Base-by-base conservation (phyloP, 169 alveolate genomes). In the Plasmodium vivax region DNA sequence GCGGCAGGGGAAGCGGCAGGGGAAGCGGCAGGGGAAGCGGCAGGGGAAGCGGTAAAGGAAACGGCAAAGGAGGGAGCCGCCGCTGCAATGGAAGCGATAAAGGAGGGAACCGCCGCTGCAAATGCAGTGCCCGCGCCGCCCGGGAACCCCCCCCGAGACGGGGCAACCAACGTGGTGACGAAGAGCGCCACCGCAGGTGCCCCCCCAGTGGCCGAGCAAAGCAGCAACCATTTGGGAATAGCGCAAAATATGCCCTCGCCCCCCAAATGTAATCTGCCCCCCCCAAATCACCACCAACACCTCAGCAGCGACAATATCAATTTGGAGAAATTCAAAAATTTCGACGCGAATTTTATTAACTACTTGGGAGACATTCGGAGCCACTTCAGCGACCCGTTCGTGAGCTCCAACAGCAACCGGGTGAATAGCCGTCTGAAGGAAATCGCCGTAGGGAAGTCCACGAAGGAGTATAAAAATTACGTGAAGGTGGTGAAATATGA, bases 381-480 rank as follows among this genome's bases (percentile, higher is more conserved):
- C 93, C 45, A 95, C 75, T 54, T 81, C 47, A 51, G 34, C 38
- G 93, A 85, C 1, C 41, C 85, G 5, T 56, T 85, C 34, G 36
- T 56, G 19, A 75, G 30, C n/a, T 83, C 36, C 19, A 85, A 85
- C 54, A 85, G 74, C 41, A 85, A 79, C 23, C 93, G 97, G 71
- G 85, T 96, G 6, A 92, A 92, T 82, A 94, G 97, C 58, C 74
- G 97, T 3, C 94, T 96, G 14, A 96, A 96, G 74, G 97, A 96
- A 87, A 96, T 96, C 34, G 97, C 97, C 41, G 95, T 96, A 3
- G 97, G 97, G 0, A 96, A 96, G 72, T 95, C 97, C 1, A 96
- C 97, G 6, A 96, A 96, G 93, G 97, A 96, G 32, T 96, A 96
- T 85, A 96, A 96, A 79, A 96, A 96, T 82, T 96, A 96, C 90